These are phyloP conservation scores for Taiozyma sp. DNA, from an alignment of 1,139 yeast species.

Conservation along the genomic window DNA sequence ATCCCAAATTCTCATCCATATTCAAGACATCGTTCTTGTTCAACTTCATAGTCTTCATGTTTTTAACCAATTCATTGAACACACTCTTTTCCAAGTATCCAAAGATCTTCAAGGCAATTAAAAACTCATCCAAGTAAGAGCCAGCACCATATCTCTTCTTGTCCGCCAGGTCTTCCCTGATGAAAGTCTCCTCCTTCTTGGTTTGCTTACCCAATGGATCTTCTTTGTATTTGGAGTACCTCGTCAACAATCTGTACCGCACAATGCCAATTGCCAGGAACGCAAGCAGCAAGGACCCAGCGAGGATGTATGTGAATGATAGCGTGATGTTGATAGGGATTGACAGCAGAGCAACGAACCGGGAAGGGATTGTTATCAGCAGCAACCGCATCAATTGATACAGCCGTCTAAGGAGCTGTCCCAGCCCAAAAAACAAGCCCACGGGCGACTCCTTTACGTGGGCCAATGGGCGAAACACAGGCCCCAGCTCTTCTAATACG, in stretches of 20 bases:
- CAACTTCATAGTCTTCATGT: slow-evolving; percentile 85
- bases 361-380: not conserved
- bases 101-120: slow-evolving; percentile 87
- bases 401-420: not conserved
- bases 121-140: slow-evolving; percentile 80
- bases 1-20: slow-evolving; percentile 74
- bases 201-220: slow-evolving; percentile 24
- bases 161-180: slow-evolving; percentile 24
- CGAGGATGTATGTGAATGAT: slow-evolving; percentile 18
- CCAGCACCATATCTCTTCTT: slow-evolving; percentile 42
- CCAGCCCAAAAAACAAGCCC: not conserved
- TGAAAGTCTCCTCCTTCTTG: slow-evolving; percentile 12
- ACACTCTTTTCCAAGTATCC: slow-evolving; percentile 90
- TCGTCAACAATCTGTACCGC: slow-evolving; percentile 46
- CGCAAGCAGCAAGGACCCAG: slow-evolving; percentile 1
- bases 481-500: not conserved
- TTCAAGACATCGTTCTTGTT: slow-evolving; percentile 72
- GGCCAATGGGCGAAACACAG: not conserved
- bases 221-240: slow-evolving; percentile 46
- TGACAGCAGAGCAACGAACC: slow-evolving; percentile 8
- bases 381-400: not conserved
- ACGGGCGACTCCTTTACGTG: not conserved
- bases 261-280: slow-evolving; percentile 23
- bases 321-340: slow-evolving; percentile 20
- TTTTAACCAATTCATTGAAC: slow-evolving; percentile 87